Base-by-base conservation (phyloP, 1,139 yeast genomes). In the Protomyces pachydermus region DNA sequence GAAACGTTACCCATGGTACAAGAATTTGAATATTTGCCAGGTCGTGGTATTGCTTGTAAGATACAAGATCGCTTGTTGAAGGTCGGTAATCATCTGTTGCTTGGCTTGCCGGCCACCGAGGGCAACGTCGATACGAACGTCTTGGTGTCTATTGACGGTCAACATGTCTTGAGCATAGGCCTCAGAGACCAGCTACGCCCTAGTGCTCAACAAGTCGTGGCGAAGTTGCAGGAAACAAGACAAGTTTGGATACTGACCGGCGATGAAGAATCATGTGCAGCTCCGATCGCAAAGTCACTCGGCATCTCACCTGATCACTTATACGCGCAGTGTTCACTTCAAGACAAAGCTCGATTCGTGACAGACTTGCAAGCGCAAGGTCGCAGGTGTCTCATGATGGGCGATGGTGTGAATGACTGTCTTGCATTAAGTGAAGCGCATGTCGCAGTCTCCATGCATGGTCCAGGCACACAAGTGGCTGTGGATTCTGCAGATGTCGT, bases 331-430 rank as follows among this genome's bases (percentile, higher is more conserved):
- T 93, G 88, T 5, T 75, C 87, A 48, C 95, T 95, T 0, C 83
- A 84, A 63, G 88, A 85, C 65, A 88, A 88, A 73, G 86, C 88
- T 28, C 80, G 78, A 12, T 81, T 82, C 70, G 77, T 88, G 48
- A 77, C 80, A 68, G 77, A 80, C 77, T 77, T 88, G 25, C 87
- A 85, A 70, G 32, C 37, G 12, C 38, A 52, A 16, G 67, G 63
- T 12, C 60, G 63, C 37, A 65, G 56, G 35, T 71, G 25, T 64
- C 95, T 93, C 1, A 91, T 95, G 79, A 86, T 93, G 42, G 99
- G 99, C 39, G 99, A 93, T 75, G 99, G 99, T 65, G 87, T 90
- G 70, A 90, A 90, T 73, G 98, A 93, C 74, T 95, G 98, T 0
- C 97, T 98, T 0, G 98, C 98, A 0, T 79, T 93, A 67, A 96